phyloP scores from a whole-genome alignment of 805 yeast species.

The Starmerella floricola region DNA sequence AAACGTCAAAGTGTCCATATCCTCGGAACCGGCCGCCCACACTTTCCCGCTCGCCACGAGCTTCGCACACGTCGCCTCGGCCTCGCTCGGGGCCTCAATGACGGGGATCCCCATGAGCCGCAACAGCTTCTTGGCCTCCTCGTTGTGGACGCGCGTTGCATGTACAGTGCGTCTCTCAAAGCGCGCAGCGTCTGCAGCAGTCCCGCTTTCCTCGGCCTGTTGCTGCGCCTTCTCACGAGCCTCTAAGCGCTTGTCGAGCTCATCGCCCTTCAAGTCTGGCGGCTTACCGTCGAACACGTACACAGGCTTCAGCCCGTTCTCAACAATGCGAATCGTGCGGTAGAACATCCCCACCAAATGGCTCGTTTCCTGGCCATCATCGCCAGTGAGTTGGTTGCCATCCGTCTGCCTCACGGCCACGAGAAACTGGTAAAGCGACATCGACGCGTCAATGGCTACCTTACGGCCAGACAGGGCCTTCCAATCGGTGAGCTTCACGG shows the following conservation, averaged over 20 bases:
- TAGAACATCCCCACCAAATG: constrained; percentile 96
- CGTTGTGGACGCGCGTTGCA: constrained; percentile 83
- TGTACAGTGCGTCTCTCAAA: constrained; percentile 79
- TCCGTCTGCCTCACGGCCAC: constrained; percentile 95
- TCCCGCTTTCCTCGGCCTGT: constrained; percentile 61
- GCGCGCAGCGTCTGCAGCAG: constrained; percentile 60
- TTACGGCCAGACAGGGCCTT: constrained; percentile 83
- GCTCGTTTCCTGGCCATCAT: constrained; percentile 78
- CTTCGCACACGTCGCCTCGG: constrained; percentile 97
- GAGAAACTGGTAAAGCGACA: constrained; percentile 90
- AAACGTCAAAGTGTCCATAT: constrained; percentile 96
- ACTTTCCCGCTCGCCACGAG: constrained; percentile 82
- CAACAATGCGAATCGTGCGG: constrained; percentile 79
- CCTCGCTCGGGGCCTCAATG: constrained; percentile 92
- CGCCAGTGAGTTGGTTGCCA: constrained; percentile 84
- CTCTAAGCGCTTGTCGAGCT: constrained; percentile 70
- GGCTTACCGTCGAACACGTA: constrained; percentile 98
- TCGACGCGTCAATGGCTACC: constrained; percentile 83
- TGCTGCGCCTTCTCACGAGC: constrained; percentile 74
- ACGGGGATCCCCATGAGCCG: constrained; percentile 90
- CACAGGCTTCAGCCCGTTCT: constrained; percentile 88
- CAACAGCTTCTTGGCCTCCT: constrained; percentile 74
- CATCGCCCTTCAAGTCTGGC: constrained; percentile 87
- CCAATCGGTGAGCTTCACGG: constrained; percentile 66
- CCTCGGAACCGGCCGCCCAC: constrained; percentile 95